These are phyloP conservation scores for Tulasnella sp. DNA, from an alignment of 768 basidiomycete species.

Conservation along the genomic window DNA sequence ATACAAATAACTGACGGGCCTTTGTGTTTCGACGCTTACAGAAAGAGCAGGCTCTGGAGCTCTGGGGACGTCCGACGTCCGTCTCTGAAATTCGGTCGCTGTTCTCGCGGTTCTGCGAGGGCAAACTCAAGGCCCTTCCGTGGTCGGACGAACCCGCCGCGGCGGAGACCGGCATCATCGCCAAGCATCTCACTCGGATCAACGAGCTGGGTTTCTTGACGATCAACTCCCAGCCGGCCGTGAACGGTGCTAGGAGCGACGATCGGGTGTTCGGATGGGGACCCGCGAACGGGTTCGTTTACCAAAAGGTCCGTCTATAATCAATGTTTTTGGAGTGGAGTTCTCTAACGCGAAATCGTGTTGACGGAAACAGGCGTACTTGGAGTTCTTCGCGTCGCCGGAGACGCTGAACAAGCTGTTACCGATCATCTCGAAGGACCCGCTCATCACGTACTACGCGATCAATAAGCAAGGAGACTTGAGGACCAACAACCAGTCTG, in stretches of 20 bases:
- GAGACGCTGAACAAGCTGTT: slow-evolving; percentile 60
- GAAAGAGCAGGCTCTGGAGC: slow-evolving; percentile 76
- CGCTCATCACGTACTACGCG: slow-evolving; percentile 89
- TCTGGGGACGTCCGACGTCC: slow-evolving; percentile 76
- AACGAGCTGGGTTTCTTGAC: slow-evolving; percentile 90
- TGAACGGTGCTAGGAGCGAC: slow-evolving; percentile 77
- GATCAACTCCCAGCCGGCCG: slow-evolving; percentile 95
- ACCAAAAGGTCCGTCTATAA: slow-evolving; percentile 62
- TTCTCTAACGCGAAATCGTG: neutral
- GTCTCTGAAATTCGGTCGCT: slow-evolving; percentile 55
- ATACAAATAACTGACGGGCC: neutral
- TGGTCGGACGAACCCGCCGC: slow-evolving; percentile 92
- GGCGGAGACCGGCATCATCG: slow-evolving; percentile 71
- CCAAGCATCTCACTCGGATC: slow-evolving; percentile 65
- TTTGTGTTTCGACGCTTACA: slow-evolving; percentile 24
- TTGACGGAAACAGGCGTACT: slow-evolving; percentile 57
- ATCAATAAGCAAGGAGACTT: slow-evolving; percentile 95
- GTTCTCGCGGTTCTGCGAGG: slow-evolving; percentile 75
- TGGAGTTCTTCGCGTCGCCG: slow-evolving; percentile 88
- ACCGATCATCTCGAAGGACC: slow-evolving; percentile 72
- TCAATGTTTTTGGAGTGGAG: slow-evolving; percentile 1
- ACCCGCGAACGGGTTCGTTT: slow-evolving; percentile 84
- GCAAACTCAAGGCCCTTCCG: slow-evolving; percentile 65
- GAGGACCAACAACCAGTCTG: slow-evolving; percentile 86
- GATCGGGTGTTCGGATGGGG: slow-evolving; percentile 90